phyloP scores from a whole-genome alignment of 345 rosid genomes.

The Populus nigra region DNA sequence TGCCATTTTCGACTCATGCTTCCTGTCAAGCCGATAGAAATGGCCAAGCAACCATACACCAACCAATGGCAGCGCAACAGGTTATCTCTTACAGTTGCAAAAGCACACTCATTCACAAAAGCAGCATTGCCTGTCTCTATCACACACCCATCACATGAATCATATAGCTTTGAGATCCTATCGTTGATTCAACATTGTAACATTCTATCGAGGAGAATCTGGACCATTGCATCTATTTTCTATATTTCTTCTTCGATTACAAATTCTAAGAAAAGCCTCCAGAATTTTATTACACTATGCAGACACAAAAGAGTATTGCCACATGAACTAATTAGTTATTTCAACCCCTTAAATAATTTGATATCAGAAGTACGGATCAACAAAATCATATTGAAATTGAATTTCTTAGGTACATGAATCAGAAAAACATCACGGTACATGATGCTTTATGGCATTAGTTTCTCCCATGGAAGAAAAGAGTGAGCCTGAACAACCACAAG shows the following conservation, averaged over 20 bases:
- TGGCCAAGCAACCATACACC: neutral
- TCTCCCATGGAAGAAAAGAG: slow-evolving; percentile 16
- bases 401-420: slow-evolving; percentile 18
- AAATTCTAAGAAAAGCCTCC: neutral
- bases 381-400: slow-evolving; percentile 11
- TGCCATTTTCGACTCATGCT: neutral
- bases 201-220: neutral
- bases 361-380: neutral
- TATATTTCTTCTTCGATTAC: neutral
- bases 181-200: neutral
- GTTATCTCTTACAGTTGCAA: neutral
- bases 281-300: neutral
- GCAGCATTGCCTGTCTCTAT: neutral
- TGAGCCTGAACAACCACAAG: slow-evolving; percentile 17
- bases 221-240: neutral
- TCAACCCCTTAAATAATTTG: neutral
- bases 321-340: neutral
- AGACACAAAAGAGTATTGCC: neutral
- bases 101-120: neutral
- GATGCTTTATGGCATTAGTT: slow-evolving; percentile 26
- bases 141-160: neutral
- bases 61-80: neutral
- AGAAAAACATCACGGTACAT: slow-evolving; percentile 21
- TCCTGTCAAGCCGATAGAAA: neutral
- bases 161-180: neutral